Base-by-base conservation (phyloP, 805 yeast species). In the Candida insectorum region DNA sequence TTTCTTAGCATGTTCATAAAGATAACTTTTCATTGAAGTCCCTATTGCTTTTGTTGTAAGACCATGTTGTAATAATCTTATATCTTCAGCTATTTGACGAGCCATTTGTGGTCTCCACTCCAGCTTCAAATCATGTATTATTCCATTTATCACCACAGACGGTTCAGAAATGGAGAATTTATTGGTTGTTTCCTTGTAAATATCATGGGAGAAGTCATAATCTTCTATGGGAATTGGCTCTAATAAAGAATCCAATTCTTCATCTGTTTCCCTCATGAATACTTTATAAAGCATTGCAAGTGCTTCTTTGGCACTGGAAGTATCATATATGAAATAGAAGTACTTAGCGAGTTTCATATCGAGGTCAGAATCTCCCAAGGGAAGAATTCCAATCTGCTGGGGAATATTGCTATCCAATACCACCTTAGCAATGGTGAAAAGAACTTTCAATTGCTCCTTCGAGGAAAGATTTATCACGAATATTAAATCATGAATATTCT, bases 301-400 rank as follows among this genome's bases (percentile, higher is more conserved):
- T 0, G 64, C 64, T 42, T 66, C 72, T 28, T 48, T 47, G 4
- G 51, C 34, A 16, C 49, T 43, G 1, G 69, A 49, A 1, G 48
- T 51, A 9, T 55, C 58, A 25, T 54, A 49, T 19, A 66, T 41
- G 25, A 52, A 62, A 41, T 63, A 65, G 36, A 65, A 60, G 31
- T 36, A 42, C 28, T 59, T 47, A 1, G 69, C 63, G 12, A 65
- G 26, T 6, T 28, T 25, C 5, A 47, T 42, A 34, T 62, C 70
- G 15, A 42, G 31, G 14, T 56, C 60, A 5, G 43, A 47, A 1
- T 51, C 56, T 6, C 57, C 49, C 2, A 83, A 37, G 0, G 97
- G 95, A n/a, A 91, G 62, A 3, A 91, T 41, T 5, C 97, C 98
- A 32, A 91, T 51, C 54, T 89, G 82, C 43, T 88, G 83, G 0